Evolutionary conservation across 352 stramenopile genomes (phyloP).

Genomic region (Phytophthora fragariaefolia): DNA sequence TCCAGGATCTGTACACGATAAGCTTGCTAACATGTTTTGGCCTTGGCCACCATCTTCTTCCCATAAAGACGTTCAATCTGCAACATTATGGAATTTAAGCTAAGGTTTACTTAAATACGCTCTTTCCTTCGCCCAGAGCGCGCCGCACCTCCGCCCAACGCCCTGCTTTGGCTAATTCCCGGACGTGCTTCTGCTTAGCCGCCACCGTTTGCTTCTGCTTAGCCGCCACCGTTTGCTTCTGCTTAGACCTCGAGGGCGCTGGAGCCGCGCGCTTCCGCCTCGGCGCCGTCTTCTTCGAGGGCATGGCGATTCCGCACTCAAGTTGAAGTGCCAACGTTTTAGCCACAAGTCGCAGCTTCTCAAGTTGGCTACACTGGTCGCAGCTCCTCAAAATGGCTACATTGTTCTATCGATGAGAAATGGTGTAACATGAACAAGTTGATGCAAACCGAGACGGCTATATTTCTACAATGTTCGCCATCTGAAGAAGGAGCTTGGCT

Average conservation of each 20-base stretch:
- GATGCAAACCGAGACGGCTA: too few species aligned
- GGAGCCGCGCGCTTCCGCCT: constrained; percentile 23
- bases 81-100: background rate
- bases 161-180: constrained; percentile 58
- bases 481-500: background rate
- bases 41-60: constrained; percentile 73
- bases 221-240: constrained; percentile 43
- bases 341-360: constrained; percentile 1
- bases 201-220: constrained; percentile 60
- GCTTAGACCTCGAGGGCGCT: constrained; percentile 15
- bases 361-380: constrained; percentile 41
- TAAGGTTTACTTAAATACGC: too few species aligned
- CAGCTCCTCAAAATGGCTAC: background rate
- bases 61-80: constrained; percentile 74
- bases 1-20: background rate
- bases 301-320: constrained; percentile 41
- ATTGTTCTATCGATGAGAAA: too few species aligned
- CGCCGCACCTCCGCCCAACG: constrained; percentile 58
- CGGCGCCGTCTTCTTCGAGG: constrained; percentile 16
- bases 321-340: constrained; percentile 18
- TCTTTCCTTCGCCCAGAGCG: background rate
- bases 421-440: too few species aligned
- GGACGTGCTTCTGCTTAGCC: constrained; percentile 81
- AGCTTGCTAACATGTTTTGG: constrained; percentile 57
- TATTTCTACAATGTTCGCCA: background rate